These are phyloP conservation scores for Mucor piriformis DNA, from an alignment of 371 early-diverging fungal species.

Conservation along the genomic window DNA sequence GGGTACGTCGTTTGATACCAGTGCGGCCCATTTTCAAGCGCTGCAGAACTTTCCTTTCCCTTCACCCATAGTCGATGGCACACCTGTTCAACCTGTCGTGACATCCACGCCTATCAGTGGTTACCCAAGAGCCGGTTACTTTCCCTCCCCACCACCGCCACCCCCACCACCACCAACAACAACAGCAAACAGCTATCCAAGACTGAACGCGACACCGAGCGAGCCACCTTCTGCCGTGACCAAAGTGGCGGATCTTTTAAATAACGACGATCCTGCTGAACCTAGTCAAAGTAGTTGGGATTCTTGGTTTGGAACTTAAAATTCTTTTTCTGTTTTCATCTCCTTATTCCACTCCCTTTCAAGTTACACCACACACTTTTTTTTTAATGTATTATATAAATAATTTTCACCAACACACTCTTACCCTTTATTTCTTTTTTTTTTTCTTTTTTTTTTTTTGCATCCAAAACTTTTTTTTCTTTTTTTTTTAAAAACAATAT, in stretches of 20 bases:
- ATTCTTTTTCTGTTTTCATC: neutral
- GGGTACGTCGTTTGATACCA: slow-evolving; percentile 19
- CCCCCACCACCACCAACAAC: neutral
- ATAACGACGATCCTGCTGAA: slow-evolving; percentile 53
- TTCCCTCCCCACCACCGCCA: slow-evolving; percentile 12
- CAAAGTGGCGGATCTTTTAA: slow-evolving; percentile 52
- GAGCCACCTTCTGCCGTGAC: slow-evolving; percentile 38
- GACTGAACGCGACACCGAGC: slow-evolving; percentile 1
- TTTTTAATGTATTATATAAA: neutral
- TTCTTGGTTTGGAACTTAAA: slow-evolving; percentile 48
- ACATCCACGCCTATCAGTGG: too few relatives aligned
- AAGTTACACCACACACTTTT: too few relatives aligned
- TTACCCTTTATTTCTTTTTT: neutral
- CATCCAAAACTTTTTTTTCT: too few relatives aligned
- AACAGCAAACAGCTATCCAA: slow-evolving; percentile 5
- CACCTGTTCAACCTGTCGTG: too few relatives aligned
- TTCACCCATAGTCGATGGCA: slow-evolving; percentile 23
- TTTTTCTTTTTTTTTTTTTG: neutral
- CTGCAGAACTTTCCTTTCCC: slow-evolving; percentile 39
- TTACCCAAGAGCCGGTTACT: too few relatives aligned
- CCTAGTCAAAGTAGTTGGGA: slow-evolving; percentile 49
- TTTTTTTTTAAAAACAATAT: too few relatives aligned
- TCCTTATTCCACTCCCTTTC: neutral
- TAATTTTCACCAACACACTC: too few relatives aligned
- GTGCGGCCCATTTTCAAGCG: slow-evolving; percentile 25